Evolutionary conservation across 2,329 filamentous ascomycete species (phyloP).

Genomic region (Fusarium sp.): DNA sequence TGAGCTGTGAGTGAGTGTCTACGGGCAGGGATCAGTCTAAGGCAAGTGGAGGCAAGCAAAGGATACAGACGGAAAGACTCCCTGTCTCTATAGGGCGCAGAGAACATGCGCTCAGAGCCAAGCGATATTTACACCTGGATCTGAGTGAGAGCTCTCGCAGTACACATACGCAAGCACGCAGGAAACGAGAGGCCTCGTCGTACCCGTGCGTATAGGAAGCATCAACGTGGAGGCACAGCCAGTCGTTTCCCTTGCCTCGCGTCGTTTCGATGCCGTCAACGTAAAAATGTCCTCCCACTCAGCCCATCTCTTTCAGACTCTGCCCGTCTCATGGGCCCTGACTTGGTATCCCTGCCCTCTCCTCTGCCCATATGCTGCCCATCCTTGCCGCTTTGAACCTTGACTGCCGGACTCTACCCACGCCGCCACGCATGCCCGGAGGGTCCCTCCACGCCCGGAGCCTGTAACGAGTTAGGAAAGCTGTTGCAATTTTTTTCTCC

Average conservation of each 20-base stretch:
- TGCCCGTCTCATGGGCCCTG: conserved; percentile 1
- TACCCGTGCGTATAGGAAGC: conserved; percentile 8
- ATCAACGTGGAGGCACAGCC: background rate
- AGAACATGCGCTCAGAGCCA: background rate
- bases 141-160: background rate
- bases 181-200: background rate
- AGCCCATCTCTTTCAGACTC: background rate
- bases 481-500: conserved; percentile 9
- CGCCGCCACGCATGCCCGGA: conserved; percentile 33
- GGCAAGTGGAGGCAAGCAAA: background rate
- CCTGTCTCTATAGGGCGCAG: background rate
- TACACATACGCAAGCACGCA: background rate
- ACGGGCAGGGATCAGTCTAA: background rate
- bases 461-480: conserved; percentile 21
- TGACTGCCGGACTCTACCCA: conserved; percentile 22
- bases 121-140: conserved; percentile 5
- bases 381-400: conserved; percentile 26
- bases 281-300: background rate
- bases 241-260: background rate
- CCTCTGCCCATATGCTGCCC: conserved; percentile 20
- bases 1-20: background rate
- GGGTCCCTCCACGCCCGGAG: conserved; percentile 23
- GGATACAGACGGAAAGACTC: background rate
- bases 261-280: background rate
- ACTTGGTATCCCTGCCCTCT: conserved; percentile 3